phyloP scores from a whole-genome alignment of 495 filamentous ascomycete genomes.

The Bacidia rubella region DNA sequence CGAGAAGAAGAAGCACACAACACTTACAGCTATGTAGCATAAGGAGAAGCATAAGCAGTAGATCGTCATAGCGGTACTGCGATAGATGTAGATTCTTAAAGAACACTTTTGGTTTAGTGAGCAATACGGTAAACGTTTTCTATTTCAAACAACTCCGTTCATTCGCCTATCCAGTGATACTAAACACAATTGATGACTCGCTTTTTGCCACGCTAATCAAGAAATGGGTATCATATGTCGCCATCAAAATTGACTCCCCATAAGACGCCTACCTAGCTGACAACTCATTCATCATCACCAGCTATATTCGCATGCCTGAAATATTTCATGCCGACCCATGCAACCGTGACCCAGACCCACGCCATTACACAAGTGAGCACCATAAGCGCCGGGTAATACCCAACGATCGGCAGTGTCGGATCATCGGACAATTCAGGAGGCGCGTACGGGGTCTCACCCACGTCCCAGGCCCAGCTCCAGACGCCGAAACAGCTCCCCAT shows the following conservation, averaged over 20 bases:
- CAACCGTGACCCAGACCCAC: conserved; percentile 95
- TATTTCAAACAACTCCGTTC: too few relatives aligned
- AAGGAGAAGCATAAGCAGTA: conserved; percentile 13
- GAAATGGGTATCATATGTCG: not conserved
- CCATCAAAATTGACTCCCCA: not conserved
- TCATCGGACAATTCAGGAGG: conserved; percentile 89
- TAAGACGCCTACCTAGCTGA: not conserved
- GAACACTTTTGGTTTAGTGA: too few relatives aligned
- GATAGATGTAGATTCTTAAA: too few relatives aligned
- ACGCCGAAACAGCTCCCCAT: conserved; percentile 93
- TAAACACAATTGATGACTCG: too few relatives aligned
- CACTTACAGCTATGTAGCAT: conserved; percentile 73
- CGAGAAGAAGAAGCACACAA: conserved; percentile 44
- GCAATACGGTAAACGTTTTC: too few relatives aligned
- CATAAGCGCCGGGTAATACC: conserved; percentile 90
- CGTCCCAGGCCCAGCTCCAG: conserved; percentile 99
- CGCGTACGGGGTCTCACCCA: conserved; percentile 88
- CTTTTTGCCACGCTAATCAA: not conserved
- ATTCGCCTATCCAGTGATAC: too few relatives aligned
- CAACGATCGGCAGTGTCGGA: conserved; percentile 82
- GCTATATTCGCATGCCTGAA: conserved; percentile 91
- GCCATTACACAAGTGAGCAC: conserved; percentile 91
- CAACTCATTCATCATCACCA: conserved; percentile 35
- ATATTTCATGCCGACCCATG: conserved; percentile 99
- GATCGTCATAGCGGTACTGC: too few relatives aligned